These are phyloP conservation scores for Sclerotinia subarctica DNA, from an alignment of 2,329 filamentous ascomycete genomes.

Conservation along the genomic window DNA sequence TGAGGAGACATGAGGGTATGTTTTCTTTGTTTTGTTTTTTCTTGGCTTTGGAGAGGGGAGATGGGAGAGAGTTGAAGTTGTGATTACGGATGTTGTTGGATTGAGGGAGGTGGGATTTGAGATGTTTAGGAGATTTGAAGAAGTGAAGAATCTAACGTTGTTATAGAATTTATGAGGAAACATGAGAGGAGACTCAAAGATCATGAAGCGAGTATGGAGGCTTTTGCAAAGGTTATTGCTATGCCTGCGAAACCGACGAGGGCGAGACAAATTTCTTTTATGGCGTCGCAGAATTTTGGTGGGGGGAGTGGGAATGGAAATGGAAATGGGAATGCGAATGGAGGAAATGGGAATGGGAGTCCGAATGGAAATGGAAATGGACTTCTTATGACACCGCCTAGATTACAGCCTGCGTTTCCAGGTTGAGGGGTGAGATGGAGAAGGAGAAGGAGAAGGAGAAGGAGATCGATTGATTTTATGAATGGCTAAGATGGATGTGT, in stretches of 20 bases:
- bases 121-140: neutral
- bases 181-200: slow-evolving; percentile 30
- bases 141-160: neutral
- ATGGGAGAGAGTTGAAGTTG: no score
- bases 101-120: neutral
- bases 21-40: neutral
- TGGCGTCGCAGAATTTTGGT: slow-evolving; percentile 17
- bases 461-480: neutral
- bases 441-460: neutral
- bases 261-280: slow-evolving; percentile 32
- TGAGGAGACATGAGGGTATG: slow-evolving; percentile 33
- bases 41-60: neutral
- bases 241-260: slow-evolving; percentile 34
- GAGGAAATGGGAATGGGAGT: neutral
- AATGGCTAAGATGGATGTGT: no score
- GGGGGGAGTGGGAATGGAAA: neutral
- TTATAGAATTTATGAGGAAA: slow-evolving; percentile 26
- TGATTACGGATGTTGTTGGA: no score
- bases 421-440: neutral
- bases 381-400: neutral
- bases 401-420: neutral
- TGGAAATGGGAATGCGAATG: neutral
- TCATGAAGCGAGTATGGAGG: slow-evolving; percentile 36
- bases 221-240: slow-evolving; percentile 38
- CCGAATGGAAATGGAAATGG: neutral